phyloP scores from a whole-genome alignment of 1,139 yeast species.

The Scheffersomyces illinoinensis region DNA sequence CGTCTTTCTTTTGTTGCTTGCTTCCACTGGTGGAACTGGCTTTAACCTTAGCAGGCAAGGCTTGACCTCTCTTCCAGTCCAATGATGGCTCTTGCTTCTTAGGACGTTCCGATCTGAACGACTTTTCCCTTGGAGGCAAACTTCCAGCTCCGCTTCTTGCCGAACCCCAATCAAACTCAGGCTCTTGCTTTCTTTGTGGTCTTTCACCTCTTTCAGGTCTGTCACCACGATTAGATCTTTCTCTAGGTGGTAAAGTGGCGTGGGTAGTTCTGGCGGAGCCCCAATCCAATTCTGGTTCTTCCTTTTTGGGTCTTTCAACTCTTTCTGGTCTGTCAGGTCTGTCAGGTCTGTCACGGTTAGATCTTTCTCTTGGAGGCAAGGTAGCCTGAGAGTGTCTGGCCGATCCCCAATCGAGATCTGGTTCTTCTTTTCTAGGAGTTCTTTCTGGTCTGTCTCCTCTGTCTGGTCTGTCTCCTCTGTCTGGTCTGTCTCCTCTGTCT shows the following conservation, averaged over 20 bases:
- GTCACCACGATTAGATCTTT: slow-evolving; percentile 27
- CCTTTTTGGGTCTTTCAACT: slow-evolving; percentile 26
- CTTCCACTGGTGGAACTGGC: slow-evolving; percentile 4
- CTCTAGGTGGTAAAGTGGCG: slow-evolving; percentile 30
- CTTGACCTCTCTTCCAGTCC: slow-evolving; percentile 54
- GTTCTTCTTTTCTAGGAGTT: slow-evolving; percentile 38
- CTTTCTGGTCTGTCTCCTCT: slow-evolving; percentile 22
- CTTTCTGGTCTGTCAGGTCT: slow-evolving; percentile 30
- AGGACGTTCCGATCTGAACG: slow-evolving; percentile 29
- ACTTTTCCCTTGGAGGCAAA: slow-evolving; percentile 34
- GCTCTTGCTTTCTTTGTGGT: slow-evolving; percentile 31
- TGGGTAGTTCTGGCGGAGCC: slow-evolving; percentile 35
- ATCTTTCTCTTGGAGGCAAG: slow-evolving; percentile 23
- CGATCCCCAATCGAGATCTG: slow-evolving; percentile 47
- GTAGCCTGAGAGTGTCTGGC: slow-evolving; percentile 20
- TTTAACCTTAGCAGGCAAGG: slow-evolving; percentile 19
- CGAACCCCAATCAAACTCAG: slow-evolving; percentile 43
- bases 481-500: slow-evolving; percentile 28
- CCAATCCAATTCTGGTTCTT: slow-evolving; percentile 42
- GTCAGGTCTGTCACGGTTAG: slow-evolving; percentile 33
- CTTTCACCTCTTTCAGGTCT: slow-evolving; percentile 26
- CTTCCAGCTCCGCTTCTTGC: slow-evolving; percentile 30
- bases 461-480: slow-evolving; percentile 16
- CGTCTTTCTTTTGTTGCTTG: slow-evolving; percentile 16
- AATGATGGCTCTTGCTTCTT: slow-evolving; percentile 52